Evolutionary conservation across 768 basidiomycete species (phyloP).

Genomic region (Agaricus sinodeliciosus): DNA sequence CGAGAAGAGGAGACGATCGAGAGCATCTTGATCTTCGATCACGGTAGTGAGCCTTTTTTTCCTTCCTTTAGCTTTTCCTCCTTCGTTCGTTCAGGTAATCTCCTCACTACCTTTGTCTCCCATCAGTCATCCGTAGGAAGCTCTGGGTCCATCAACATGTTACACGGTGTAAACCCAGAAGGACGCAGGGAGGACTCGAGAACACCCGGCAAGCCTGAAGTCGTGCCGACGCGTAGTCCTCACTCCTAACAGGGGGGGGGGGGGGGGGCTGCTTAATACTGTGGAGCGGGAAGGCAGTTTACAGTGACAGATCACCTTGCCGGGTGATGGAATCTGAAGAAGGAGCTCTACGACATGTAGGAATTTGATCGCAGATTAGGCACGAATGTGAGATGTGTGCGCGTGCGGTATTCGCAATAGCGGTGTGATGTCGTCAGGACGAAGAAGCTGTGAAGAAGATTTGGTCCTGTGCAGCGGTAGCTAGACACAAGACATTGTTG

Average conservation of each 20-base stretch:
- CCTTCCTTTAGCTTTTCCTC: too few species aligned
- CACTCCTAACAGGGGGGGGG: background rate
- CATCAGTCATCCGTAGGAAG: background rate
- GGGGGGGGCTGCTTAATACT: background rate
- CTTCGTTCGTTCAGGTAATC: too few species aligned
- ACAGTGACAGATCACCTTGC: slow-evolving; percentile 5
- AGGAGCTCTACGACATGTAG: background rate
- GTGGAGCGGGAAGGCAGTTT: slow-evolving; percentile 1
- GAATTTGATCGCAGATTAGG: slow-evolving; percentile 1
- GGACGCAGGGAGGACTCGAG: background rate
- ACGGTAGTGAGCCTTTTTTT: too few species aligned
- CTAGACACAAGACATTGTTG: too few species aligned
- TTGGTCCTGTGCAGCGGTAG: background rate
- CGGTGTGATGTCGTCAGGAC: too few species aligned
- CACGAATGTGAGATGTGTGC: background rate
- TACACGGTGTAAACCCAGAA: background rate
- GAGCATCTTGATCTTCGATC: too few species aligned
- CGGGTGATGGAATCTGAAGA: slow-evolving; percentile 5
- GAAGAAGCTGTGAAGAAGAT: too few species aligned
- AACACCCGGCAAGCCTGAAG: background rate
- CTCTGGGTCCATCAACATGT: background rate
- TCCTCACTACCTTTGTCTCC: background rate
- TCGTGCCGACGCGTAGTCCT: background rate
- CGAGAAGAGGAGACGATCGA: too few species aligned
- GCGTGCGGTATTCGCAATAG: background rate